A percentile compares a stretch with the other conserved stretches of the same genome.
Evolutionary conservation across 371 early-diverging fungal genomes (phyloP).

Genomic region (Thermomucor indicae-seudaticae): DNA sequence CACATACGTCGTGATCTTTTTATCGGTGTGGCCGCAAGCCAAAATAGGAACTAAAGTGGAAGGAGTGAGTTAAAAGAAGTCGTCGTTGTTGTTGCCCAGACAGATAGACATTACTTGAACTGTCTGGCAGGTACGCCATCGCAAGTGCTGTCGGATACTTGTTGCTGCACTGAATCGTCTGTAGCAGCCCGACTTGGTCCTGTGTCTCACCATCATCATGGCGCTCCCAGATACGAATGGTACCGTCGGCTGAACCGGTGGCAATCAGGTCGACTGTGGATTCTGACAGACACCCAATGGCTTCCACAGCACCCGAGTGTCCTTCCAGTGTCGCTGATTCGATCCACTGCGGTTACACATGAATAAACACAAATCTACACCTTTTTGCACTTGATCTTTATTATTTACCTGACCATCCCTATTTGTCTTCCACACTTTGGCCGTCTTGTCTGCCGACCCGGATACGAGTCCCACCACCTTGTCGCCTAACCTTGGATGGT

Average conservation of each 20-base stretch:
- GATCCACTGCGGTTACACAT: slow-evolving; percentile 41
- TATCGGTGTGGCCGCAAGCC: slow-evolving; percentile 77
- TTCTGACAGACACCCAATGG: slow-evolving; percentile 51
- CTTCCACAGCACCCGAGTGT: slow-evolving; percentile 66
- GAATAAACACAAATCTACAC: neutral
- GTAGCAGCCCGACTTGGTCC: slow-evolving; percentile 40
- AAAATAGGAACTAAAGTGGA: slow-evolving; percentile 61
- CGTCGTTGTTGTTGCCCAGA: no score
- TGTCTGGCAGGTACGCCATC: slow-evolving; percentile 66
- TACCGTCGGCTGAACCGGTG: slow-evolving; percentile 82
- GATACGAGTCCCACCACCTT: slow-evolving; percentile 68
- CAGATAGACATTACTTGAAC: slow-evolving; percentile 49
- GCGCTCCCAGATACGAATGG: slow-evolving; percentile 71
- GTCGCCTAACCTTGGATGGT: no score
- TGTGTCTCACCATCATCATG: slow-evolving; percentile 36
- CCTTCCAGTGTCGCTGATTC: slow-evolving; percentile 70
- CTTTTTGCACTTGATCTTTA: neutral
- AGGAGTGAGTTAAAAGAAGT: no score
- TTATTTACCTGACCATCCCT: slow-evolving; percentile 18
- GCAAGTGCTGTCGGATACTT: slow-evolving; percentile 70
- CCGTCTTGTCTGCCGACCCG: slow-evolving; percentile 81
- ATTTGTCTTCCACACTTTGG: slow-evolving; percentile 67
- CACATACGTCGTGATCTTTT: slow-evolving; percentile 61
- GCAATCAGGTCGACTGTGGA: slow-evolving; percentile 55
- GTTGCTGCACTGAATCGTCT: slow-evolving; percentile 65